Evolutionary conservation across 768 basidiomycete genomes (phyloP), one percentile per base, ranked within the genome.

Genomic region (Coprinellus aureogranulatus): DNA sequence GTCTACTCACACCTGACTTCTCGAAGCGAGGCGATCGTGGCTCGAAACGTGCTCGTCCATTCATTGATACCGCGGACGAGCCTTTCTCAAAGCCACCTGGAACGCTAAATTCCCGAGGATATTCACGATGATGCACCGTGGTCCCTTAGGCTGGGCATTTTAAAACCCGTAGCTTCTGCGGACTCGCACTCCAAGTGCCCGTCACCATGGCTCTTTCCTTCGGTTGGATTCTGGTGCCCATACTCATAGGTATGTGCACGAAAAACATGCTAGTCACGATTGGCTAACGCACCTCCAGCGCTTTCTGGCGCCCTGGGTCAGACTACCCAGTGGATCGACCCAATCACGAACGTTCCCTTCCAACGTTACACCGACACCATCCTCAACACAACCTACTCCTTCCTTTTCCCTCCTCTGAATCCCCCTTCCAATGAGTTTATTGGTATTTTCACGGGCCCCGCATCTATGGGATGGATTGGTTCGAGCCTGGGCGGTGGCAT

Each of bases 371-470:
- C 30, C 31, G 50, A 52, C 30, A 16, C 31, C 4, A 20, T 30
- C n/a, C 14, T 52, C 28, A 34, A 52, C 34, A 8, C n/a, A 4
- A 2, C 31, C n/a, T 59, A 26, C 31, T 51, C 40, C 12, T 59
- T 53, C 40, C 5, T 53, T 11, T 59, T 59, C 37, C 58, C 58
- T 2, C 50, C 58, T 26, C 25, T 26, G 31, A 40, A 37, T 20
- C 31, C 50, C 9, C n/a, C 51, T 18, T 53, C 51, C 16, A 53
- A 57, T 44, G 59, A 61, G 18, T 61, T 61, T 52, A 49, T 61
- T 22, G 59, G 59, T 20, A 44, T 61, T 51, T 61, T 53, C 39
- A 57, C 55, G 2, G 59, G 51, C 4, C 59, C 59, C n/a, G 14
- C 37, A 3, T 37, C 40, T 4, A n/a, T 42, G 18, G 59, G 59